These are phyloP conservation scores for Jacaranda copaia DNA, from an alignment of 257 asterid genomes.

Conservation along the genomic window DNA sequence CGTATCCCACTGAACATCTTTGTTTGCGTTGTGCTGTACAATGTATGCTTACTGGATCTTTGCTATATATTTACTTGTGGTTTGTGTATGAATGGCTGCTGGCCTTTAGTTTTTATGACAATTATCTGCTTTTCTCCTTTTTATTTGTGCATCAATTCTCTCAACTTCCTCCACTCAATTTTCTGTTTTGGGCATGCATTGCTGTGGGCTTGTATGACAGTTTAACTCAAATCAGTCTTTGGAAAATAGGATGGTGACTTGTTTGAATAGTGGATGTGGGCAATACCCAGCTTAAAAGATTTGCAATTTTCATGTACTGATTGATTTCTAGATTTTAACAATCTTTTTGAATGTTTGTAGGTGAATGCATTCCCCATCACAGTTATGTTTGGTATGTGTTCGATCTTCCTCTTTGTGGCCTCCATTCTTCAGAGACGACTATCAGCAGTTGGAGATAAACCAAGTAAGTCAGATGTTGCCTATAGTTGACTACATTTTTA, in stretches of 20 bases:
- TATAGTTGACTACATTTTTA: not conserved
- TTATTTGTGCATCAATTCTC: not conserved
- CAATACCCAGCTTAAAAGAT: not conserved
- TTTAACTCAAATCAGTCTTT: not conserved
- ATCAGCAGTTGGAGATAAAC: slow-evolving; percentile 65
- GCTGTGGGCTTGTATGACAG: not conserved
- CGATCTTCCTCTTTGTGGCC: slow-evolving; percentile 89
- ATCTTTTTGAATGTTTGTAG: slow-evolving; percentile 45
- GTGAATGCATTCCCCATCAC: slow-evolving; percentile 94
- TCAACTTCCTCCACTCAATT: not conserved
- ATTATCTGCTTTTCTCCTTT: not conserved
- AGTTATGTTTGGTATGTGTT: slow-evolving; percentile 96
- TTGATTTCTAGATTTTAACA: not conserved
- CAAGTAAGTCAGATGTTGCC: slow-evolving; percentile 61
- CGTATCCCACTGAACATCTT: slow-evolving; percentile 91
- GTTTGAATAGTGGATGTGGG: not conserved
- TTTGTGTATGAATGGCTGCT: slow-evolving; percentile 9
- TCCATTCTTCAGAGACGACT: slow-evolving; percentile 87
- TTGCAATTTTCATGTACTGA: not conserved
- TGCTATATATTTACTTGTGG: slow-evolving; percentile 3
- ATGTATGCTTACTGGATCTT: slow-evolving; percentile 54
- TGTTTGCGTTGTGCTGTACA: slow-evolving; percentile 90
- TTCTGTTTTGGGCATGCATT: not conserved
- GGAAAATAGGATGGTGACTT: not conserved
- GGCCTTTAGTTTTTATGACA: not conserved